Percentiles rank a stretch among this genome's conserved stretches.
Conservation (phyloP, 208 protist genomes). For the Leishmania mexicana region DNA sequence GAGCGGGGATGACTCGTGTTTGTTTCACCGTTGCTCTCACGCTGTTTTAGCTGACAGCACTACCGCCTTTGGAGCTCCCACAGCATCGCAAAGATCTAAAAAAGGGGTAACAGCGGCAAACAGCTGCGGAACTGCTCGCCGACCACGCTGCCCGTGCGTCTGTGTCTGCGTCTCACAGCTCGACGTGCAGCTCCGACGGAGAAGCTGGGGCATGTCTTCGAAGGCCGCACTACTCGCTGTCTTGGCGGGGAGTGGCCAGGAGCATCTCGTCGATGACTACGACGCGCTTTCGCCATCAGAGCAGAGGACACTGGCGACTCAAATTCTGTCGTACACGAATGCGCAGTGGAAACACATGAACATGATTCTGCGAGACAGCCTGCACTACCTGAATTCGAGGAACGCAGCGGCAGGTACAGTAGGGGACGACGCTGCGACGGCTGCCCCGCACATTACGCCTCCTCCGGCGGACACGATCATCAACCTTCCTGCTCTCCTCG, state of each 20-base stretch:
- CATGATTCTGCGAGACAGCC: slow-evolving; percentile 37
- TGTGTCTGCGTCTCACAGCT: not conserved
- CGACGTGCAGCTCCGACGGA: not conserved
- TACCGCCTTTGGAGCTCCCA: not conserved
- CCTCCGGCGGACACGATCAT: slow-evolving; percentile 36
- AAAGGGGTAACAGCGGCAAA: not conserved
- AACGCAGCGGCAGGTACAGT: not conserved
- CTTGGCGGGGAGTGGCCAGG: slow-evolving; percentile 42
- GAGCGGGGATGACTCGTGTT: too few relatives aligned
- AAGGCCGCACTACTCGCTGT: slow-evolving; percentile 32
- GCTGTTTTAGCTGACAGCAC: not conserved
- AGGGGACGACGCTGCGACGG: not conserved
- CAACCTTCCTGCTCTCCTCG: slow-evolving; percentile 27
- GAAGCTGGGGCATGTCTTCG: not conserved
- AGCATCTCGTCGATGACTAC: slow-evolving; percentile 48
- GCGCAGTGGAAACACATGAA: slow-evolving; percentile 53
- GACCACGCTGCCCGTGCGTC: not conserved
- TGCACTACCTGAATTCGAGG: slow-evolving; percentile 21
- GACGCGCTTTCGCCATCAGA: slow-evolving; percentile 30
- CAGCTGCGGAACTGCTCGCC: not conserved
- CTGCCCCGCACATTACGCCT: slow-evolving; percentile 21
- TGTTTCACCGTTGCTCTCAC: too few relatives aligned
- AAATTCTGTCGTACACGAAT: slow-evolving; percentile 32
- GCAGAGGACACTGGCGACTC: slow-evolving; percentile 24
- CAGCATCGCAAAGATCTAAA: not conserved